phyloP scores from a whole-genome alignment of 805 yeast species.

The Hanseniaspora clermontiae region DNA sequence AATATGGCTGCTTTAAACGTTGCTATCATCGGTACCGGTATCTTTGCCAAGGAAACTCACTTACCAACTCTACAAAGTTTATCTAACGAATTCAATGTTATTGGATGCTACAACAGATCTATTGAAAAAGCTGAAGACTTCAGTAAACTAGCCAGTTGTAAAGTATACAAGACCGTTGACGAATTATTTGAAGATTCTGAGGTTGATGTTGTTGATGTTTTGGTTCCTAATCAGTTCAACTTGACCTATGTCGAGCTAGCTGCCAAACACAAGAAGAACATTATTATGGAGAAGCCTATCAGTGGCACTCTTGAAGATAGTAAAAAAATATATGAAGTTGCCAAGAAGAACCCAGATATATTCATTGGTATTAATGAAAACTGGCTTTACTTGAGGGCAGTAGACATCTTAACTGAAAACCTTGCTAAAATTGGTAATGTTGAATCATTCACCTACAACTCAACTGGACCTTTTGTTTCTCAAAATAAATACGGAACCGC shows the following conservation, averaged over 20 bases:
- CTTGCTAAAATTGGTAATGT: slow-evolving; percentile 61
- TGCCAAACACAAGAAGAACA: slow-evolving; percentile 60
- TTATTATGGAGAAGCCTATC: slow-evolving; percentile 80
- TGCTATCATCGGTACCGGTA: slow-evolving; percentile 70
- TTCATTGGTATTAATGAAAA: slow-evolving; percentile 76
- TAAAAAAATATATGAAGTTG: slow-evolving; percentile 55
- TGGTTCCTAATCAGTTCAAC: slow-evolving; percentile 80
- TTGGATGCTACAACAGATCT: slow-evolving; percentile 74
- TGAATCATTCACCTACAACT: slow-evolving; percentile 54
- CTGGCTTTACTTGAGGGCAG: slow-evolving; percentile 63
- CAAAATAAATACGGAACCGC: slow-evolving; percentile 53
- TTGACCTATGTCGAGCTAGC: slow-evolving; percentile 57
- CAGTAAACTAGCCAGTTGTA: slow-evolving; percentile 47
- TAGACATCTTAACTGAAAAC: slow-evolving; percentile 41
- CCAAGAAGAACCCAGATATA: slow-evolving; percentile 41
- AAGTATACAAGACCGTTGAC: slow-evolving; percentile 51
- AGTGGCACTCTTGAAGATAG: slow-evolving; percentile 80
- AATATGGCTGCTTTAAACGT: slow-evolving; percentile 35
- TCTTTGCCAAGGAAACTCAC: slow-evolving; percentile 77
- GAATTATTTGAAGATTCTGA: slow-evolving; percentile 52
- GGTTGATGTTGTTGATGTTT: slow-evolving; percentile 68
- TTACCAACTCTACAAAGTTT: slow-evolving; percentile 54
- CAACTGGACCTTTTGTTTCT: slow-evolving; percentile 61
- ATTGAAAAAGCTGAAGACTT: slow-evolving; percentile 69
- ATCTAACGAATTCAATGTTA: slow-evolving; percentile 41